Evolutionary conservation across 2,329 filamentous ascomycete genomes (phyloP).

Genomic region (Cercospora beticola): DNA sequence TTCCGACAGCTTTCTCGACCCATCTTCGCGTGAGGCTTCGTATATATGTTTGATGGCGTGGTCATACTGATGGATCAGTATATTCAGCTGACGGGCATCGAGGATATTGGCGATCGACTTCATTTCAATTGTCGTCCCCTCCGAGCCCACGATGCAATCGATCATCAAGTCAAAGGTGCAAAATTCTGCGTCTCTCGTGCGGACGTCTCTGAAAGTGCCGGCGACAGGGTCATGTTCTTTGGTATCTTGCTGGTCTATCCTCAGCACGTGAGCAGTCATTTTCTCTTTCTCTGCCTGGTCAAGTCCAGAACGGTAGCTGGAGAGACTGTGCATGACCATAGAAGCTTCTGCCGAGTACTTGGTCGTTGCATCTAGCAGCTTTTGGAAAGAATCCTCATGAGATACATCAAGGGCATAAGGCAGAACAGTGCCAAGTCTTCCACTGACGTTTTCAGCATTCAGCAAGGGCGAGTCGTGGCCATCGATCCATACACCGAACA

Average conservation of each 20-base stretch:
- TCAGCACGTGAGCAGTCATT: background rate
- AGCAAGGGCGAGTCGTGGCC: background rate
- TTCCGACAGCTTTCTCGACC: background rate
- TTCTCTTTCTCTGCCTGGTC: background rate
- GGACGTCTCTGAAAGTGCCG: background rate
- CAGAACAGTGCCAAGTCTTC: background rate
- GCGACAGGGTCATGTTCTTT: background rate
- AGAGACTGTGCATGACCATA: background rate
- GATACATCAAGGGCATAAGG: background rate
- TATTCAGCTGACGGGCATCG: background rate
- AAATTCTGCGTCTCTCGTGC: background rate
- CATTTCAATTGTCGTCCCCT: background rate
- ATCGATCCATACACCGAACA: background rate
- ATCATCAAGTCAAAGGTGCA: background rate
- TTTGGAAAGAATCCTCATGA: background rate
- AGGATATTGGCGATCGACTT: background rate
- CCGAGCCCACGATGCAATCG: background rate
- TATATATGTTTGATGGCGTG: background rate
- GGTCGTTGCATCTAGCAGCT: background rate
- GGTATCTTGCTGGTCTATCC: background rate
- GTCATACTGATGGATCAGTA: background rate
- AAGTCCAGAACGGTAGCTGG: background rate
- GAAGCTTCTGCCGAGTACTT: background rate
- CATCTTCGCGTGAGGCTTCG: background rate
- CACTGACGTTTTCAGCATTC: background rate